Conservation (phyloP, 164 flowering plant genomes). For the Santalum album region DNA sequence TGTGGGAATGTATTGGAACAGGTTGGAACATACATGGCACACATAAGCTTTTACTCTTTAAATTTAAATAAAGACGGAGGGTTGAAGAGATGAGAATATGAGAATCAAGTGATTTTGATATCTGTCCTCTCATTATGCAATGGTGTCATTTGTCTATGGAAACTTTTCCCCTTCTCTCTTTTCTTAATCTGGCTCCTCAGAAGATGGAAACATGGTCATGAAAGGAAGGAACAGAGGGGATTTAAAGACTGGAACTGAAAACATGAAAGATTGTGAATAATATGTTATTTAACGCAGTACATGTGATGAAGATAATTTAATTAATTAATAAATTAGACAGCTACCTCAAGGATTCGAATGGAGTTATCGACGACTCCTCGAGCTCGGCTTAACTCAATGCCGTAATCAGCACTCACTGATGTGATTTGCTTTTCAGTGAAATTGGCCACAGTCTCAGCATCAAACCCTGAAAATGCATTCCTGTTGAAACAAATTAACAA, state of each 20-base stretch:
- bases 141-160: no score
- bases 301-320: no score
- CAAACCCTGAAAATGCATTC: slow-evolving; percentile 70
- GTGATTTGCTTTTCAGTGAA: slow-evolving; percentile 53
- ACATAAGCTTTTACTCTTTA: slow-evolving; percentile 4
- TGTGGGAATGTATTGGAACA: not conserved
- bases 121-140: no score
- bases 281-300: no score
- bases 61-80: not conserved
- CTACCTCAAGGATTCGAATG: slow-evolving; percentile 67
- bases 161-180: no score
- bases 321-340: not conserved
- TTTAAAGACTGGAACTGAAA: no score
- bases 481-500: slow-evolving; percentile 27
- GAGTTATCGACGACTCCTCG: slow-evolving; percentile 82
- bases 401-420: slow-evolving; percentile 36
- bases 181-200: no score
- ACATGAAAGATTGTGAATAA: no score
- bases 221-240: not conserved
- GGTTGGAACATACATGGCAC: slow-evolving; percentile 2
- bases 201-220: no score
- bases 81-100: no score
- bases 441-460: slow-evolving; percentile 55
- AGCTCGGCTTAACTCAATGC: slow-evolving; percentile 54
- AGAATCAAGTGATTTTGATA: no score